Percentiles rank a stretch among this genome's conserved stretches.
phyloP scores from a whole-genome alignment of 1,139 yeast genomes.

The Candida sp. region DNA sequence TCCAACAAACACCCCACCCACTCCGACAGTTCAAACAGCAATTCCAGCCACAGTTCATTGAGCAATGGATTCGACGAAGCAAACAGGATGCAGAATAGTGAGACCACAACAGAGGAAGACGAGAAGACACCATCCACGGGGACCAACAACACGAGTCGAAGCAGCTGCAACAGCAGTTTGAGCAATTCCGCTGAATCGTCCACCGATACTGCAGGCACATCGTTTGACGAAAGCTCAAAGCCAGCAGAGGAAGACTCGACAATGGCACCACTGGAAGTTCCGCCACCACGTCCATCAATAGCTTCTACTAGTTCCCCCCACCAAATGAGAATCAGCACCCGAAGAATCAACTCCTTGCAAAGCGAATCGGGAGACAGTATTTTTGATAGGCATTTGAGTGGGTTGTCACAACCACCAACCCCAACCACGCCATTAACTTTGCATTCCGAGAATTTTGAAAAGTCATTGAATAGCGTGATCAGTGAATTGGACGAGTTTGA shows the following conservation, averaged over 20 bases:
- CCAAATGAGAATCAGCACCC: neutral
- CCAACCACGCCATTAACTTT: conserved; percentile 11
- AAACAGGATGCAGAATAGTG: neutral
- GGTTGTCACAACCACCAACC: neutral
- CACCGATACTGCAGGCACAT: neutral
- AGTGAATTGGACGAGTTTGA: conserved; percentile 8
- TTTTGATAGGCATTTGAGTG: conserved; percentile 2
- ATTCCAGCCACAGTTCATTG: conserved; percentile 27
- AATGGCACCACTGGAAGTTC: neutral
- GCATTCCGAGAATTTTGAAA: conserved; percentile 6
- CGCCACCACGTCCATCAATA: neutral
- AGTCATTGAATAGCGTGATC: neutral
- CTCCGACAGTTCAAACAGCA: conserved; percentile 19
- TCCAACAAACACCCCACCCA: neutral
- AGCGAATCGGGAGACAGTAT: conserved; percentile 5
- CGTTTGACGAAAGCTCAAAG: neutral
- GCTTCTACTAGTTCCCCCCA: neutral
- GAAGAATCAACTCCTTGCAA: conserved; percentile 5
- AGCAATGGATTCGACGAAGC: conserved; percentile 24
- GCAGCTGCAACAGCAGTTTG: neutral
- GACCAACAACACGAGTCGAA: neutral
- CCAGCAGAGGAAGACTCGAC: neutral
- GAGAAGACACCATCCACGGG: neutral
- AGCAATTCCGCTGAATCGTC: neutral
- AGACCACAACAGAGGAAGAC: neutral